Evolutionary conservation across 2,329 filamentous ascomycete genomes (phyloP), one percentile per base, ranked within the genome.

Genomic region (Penicillium crustosum): DNA sequence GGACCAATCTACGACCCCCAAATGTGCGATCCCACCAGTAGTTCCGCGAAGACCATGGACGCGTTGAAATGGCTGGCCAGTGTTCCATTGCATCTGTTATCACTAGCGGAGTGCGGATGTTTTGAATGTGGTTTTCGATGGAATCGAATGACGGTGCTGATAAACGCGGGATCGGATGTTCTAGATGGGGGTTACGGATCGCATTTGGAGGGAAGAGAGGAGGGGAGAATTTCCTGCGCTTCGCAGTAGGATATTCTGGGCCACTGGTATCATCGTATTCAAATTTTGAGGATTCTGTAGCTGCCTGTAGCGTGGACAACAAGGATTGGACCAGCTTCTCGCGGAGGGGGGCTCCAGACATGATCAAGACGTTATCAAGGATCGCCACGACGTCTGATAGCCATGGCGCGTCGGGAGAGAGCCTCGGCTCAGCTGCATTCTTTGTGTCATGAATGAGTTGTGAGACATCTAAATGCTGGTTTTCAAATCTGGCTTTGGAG

Each of bases 11-110:
- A 33, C 87, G 81, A 0, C 94, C 94, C 3, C 80, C 83, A 36
- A 96, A 85, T 0, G 93, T 97, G 55, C 80, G 82, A 12, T 84
- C 81, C 12, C 91, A 79, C 56, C 96, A 85, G 72, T 97, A 96
- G 0, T 79, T 77, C 0, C 87, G 86, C n/a, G 81, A 84, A 9
- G 78, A 81, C 94, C 94, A 99, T 0, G 86, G 84, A 1, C 81
- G 79, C 0, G 81, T 77, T 2, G 78, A 80, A n/a, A 89, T 74
- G 0, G 93, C 93, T 0, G 93, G 91, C 93, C 93, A 97, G 63
- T 86, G 75, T 0, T 81, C 73, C 2, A 90, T 80, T 1, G 87
- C 77, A 51, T 83, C 82, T 0, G 83, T 84, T 43, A 97, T 86
- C 10, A 97, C 80, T 4, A 95, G 64, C 0, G 93, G 91, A 1